phyloP scores from a whole-genome alignment of 176 grass and related monocot species.

The Eleusine coracana region DNA sequence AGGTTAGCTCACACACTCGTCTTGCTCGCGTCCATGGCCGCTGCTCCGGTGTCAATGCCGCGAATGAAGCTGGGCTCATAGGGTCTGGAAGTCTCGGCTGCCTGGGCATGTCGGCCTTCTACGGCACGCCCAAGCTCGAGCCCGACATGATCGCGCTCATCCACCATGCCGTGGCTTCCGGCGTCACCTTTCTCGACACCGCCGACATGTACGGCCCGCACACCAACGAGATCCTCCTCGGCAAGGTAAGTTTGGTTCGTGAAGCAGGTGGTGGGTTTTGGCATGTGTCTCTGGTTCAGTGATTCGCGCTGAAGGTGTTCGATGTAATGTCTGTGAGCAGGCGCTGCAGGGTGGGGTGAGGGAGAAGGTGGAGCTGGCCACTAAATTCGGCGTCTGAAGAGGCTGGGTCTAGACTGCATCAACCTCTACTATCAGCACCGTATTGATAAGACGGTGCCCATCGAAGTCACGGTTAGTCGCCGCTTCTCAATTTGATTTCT shows the following conservation, averaged over 20 bases:
- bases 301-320: neutral
- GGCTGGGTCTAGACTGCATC: constrained; percentile 55
- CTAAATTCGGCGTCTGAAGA: constrained; percentile 48
- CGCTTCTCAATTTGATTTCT: too few species aligned
- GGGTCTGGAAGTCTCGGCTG: constrained; percentile 45
- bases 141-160: constrained; percentile 44
- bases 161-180: constrained; percentile 28
- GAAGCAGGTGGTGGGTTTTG: neutral
- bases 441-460: constrained; percentile 44
- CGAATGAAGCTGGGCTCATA: neutral
- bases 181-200: constrained; percentile 64
- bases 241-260: constrained; percentile 49
- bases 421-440: constrained; percentile 75
- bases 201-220: constrained; percentile 34
- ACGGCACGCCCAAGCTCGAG: constrained; percentile 35
- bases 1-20: too few species aligned
- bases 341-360: constrained; percentile 37
- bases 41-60: neutral
- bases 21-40: neutral
- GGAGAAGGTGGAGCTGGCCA: constrained; percentile 50
- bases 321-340: constrained; percentile 10
- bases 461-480: constrained; percentile 58
- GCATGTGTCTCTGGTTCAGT: too few species aligned
- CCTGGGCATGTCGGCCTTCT: constrained; percentile 65
- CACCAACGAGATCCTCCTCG: constrained; percentile 49